phyloP scores from a whole-genome alignment of 164 flowering plant species.

The Warburgia ugandensis region DNA sequence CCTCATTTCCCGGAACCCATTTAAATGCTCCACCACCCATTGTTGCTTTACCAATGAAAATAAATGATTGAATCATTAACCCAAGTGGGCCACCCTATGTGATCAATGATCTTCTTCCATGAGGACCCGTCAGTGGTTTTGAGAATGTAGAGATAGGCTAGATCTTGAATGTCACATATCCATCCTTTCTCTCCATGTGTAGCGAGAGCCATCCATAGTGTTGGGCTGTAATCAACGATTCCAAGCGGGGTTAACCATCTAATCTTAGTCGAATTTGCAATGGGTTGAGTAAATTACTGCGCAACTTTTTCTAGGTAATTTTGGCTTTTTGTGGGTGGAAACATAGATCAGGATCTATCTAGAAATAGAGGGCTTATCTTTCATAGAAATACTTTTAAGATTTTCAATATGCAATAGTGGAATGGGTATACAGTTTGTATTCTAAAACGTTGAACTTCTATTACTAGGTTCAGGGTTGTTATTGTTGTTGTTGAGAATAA shows the following conservation, averaged over 20 bases:
- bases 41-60: conserved; percentile 68
- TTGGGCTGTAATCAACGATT: conserved; percentile 67
- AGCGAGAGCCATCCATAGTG: conserved; percentile 70
- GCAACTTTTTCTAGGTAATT: conserved; percentile 57
- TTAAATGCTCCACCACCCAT: conserved; percentile 96
- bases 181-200: conserved; percentile 67
- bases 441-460: too few species aligned
- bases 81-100: conserved; percentile 93
- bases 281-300: conserved; percentile 51
- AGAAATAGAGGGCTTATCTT: conserved; percentile 56
- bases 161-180: conserved; percentile 73
- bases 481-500: too few species aligned
- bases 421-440: conserved; percentile 36
- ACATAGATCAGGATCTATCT: conserved; percentile 56
- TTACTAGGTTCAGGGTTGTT: too few species aligned
- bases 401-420: conserved; percentile 20
- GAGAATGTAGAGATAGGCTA: conserved; percentile 70
- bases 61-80: conserved; percentile 56
- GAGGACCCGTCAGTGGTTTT: conserved; percentile 34
- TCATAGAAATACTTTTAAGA: conserved; percentile 33
- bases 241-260: conserved; percentile 53
- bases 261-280: conserved; percentile 5
- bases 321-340: conserved; percentile 65
- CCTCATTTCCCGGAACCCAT: conserved; percentile 20
- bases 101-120: conserved; percentile 31